Conservation (phyloP, 1,284 basidiomycete species). For the Naganishia albida region DNA sequence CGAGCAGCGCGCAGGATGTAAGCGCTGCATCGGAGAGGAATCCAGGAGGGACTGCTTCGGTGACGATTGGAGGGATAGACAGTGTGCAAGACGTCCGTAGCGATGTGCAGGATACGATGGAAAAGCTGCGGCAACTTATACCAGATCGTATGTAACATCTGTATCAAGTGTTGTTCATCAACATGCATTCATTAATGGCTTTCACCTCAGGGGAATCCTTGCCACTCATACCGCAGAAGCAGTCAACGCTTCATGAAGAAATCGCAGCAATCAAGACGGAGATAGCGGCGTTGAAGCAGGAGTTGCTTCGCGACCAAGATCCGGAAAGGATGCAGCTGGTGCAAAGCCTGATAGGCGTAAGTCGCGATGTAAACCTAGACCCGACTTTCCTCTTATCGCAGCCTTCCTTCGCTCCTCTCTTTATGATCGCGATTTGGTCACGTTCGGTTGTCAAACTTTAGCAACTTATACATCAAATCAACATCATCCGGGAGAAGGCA, state of each 20-base stretch:
- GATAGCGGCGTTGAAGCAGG: conserved; percentile 66
- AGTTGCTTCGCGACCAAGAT: conserved; percentile 74
- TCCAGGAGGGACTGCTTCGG: background rate
- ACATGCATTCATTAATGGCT: background rate
- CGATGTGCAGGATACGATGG: conserved; percentile 22
- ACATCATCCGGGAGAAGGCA: conserved; percentile 89
- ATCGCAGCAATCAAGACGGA: conserved; percentile 58
- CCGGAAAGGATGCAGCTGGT: conserved; percentile 80
- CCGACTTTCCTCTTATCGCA: background rate
- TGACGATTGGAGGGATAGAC: background rate
- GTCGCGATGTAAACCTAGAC: conserved; percentile 33
- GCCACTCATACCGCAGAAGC: conserved; percentile 39
- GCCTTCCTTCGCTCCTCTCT: background rate
- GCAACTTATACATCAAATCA: conserved; percentile 92
- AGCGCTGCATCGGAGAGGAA: background rate
- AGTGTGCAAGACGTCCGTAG: background rate
- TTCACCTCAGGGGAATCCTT: conserved; percentile 16
- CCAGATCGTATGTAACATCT: conserved; percentile 25
- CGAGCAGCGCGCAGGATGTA: background rate
- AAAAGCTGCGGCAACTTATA: conserved; percentile 24
- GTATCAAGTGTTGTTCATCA: background rate
- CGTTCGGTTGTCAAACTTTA: conserved; percentile 45
- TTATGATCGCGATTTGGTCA: background rate
- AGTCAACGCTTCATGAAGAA: conserved; percentile 48
- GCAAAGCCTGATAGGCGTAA: conserved; percentile 88